These are phyloP conservation scores for Cyberlindnera nakhonratchasimensis DNA, from an alignment of 805 yeast genomes.

Conservation along the genomic window DNA sequence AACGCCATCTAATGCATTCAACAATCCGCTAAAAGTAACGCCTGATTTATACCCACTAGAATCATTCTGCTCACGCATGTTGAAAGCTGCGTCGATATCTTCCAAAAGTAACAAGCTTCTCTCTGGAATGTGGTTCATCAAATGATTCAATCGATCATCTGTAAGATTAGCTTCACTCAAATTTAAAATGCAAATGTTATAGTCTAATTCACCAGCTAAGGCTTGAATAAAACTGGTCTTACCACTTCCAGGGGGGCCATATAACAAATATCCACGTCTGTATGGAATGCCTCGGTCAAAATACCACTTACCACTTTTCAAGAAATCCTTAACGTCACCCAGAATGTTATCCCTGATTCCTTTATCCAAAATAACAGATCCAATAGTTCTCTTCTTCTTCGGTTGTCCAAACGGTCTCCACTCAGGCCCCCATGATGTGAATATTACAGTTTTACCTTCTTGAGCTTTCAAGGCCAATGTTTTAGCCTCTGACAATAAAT, in stretches of 20 bases:
- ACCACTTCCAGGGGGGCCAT: slow-evolving; percentile 98
- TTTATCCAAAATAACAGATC: slow-evolving; percentile 79
- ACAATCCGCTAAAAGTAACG: slow-evolving; percentile 90
- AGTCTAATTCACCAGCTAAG: slow-evolving; percentile 92
- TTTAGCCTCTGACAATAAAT: slow-evolving; percentile 80
- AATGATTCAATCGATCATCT: slow-evolving; percentile 89
- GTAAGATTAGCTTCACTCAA: slow-evolving; percentile 88
- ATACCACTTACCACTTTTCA: slow-evolving; percentile 84
- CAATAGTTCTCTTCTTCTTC: slow-evolving; percentile 76
- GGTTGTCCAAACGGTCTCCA: slow-evolving; percentile 99
- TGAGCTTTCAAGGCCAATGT: slow-evolving; percentile 72
- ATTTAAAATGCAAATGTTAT: slow-evolving; percentile 90
- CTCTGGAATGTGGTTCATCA: slow-evolving; percentile 95
- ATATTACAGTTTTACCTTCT: slow-evolving; percentile 92
- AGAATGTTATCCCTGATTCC: slow-evolving; percentile 67
- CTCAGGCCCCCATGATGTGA: slow-evolving; percentile 96
- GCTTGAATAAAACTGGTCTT: slow-evolving; percentile 96
- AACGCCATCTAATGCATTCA: slow-evolving; percentile 95
- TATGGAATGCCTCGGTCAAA: slow-evolving; percentile 96
- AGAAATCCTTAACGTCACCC: slow-evolving; percentile 74
- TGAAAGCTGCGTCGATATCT: slow-evolving; percentile 96
- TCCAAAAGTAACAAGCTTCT: slow-evolving; percentile 81
- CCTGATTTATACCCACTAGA: slow-evolving; percentile 83
- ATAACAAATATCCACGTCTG: slow-evolving; percentile 87
- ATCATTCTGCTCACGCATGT: slow-evolving; percentile 66